phyloP scores from a whole-genome alignment of 2,329 filamentous ascomycete genomes.

The Metarhizium sp. region DNA sequence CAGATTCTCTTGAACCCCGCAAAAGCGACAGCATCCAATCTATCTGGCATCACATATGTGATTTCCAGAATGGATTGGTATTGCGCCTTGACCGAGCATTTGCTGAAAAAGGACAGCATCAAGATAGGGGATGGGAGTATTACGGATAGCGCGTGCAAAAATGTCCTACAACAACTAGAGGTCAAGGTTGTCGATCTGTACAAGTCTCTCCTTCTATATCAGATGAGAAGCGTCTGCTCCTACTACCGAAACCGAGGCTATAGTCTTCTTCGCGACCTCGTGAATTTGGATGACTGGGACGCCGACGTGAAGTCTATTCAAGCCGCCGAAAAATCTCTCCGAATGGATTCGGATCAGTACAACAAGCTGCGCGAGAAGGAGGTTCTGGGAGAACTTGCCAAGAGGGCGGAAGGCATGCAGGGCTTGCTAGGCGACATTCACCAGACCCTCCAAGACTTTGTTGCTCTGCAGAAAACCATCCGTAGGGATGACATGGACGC shows the following conservation, averaged over 20 bases:
- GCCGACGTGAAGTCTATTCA: constrained; percentile 2
- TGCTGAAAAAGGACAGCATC: constrained; percentile 15
- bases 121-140: too few relatives aligned
- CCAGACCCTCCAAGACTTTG: not conserved
- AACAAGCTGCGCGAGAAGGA: not conserved
- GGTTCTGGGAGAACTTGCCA: not conserved
- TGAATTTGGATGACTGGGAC: constrained; percentile 26
- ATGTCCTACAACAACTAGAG: constrained; percentile 16
- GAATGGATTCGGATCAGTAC: not conserved
- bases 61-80: constrained; percentile 28
- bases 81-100: constrained; percentile 17
- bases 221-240: constrained; percentile 29
- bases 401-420: not conserved
- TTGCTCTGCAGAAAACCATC: not conserved
- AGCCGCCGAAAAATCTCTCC: constrained; percentile 16
- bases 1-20: constrained; percentile 18
- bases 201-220: constrained; percentile 27
- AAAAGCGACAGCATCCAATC: too few relatives aligned
- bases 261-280: constrained; percentile 19
- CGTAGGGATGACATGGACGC: not conserved
- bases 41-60: constrained; percentile 16
- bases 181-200: constrained; percentile 26
- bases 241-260: constrained; percentile 21
- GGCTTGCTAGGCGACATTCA: not conserved
- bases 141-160: not conserved